Conservation (phyloP, 371 early-diverging fungal genomes). For the Mortierella sp. region DNA sequence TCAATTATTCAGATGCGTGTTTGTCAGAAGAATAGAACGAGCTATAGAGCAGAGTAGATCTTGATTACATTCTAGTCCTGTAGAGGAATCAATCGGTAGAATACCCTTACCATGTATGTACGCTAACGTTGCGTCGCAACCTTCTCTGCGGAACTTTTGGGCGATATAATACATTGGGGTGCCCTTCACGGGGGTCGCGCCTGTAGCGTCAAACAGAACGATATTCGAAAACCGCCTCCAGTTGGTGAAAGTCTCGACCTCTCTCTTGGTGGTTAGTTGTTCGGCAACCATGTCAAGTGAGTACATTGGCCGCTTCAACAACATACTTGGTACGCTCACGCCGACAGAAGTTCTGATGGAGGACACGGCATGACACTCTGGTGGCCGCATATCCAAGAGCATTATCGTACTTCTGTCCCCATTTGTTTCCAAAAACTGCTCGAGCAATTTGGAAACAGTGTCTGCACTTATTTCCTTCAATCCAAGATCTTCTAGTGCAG, state of each 20-base stretch:
- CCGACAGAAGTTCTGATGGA: constrained; percentile 64
- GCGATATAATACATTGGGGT: constrained; percentile 61
- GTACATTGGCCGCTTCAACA: constrained; percentile 70
- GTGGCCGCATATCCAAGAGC: constrained; percentile 69
- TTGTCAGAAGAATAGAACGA: constrained; percentile 1
- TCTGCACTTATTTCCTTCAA: constrained; percentile 21
- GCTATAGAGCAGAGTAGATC: background rate
- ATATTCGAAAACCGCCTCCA: constrained; percentile 65
- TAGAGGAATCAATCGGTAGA: no score
- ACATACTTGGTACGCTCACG: constrained; percentile 71
- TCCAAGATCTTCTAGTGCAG: constrained; percentile 11
- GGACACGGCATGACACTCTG: constrained; percentile 61
- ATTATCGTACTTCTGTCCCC: constrained; percentile 40
- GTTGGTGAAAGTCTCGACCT: constrained; percentile 55
- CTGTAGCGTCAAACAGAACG: constrained; percentile 69
- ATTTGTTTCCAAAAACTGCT: background rate
- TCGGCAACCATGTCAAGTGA: constrained; percentile 68
- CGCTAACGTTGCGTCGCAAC: constrained; percentile 58
- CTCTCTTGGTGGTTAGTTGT: constrained; percentile 62
- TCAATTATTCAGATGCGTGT: no score
- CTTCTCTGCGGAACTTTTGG: constrained; percentile 57
- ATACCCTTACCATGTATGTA: constrained; percentile 64
- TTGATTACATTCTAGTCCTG: no score
- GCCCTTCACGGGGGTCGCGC: constrained; percentile 58
- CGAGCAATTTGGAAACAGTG: constrained; percentile 28